Evolutionary conservation across 305 asterid species (phyloP).

Genomic region (Fraxinus nigra): DNA sequence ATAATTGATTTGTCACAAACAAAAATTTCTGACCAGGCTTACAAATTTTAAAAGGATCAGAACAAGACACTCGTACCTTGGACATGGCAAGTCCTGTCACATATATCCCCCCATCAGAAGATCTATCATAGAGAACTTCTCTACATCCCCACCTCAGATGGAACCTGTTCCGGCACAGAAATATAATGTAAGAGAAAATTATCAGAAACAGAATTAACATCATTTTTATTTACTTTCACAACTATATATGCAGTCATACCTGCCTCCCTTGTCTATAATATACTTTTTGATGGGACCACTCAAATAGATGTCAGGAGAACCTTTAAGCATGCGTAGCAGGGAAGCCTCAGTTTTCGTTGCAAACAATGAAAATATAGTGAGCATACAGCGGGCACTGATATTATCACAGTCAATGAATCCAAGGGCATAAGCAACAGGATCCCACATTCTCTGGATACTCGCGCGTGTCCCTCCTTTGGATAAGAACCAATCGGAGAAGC

Average conservation of each 20-base stretch:
- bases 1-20: background rate
- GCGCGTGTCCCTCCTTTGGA: slow-evolving; percentile 93
- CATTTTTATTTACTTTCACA: slow-evolving; percentile 2
- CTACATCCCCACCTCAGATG: slow-evolving; percentile 99
- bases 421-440: slow-evolving; percentile 98
- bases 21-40: background rate
- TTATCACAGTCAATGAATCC: slow-evolving; percentile 98
- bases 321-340: slow-evolving; percentile 94
- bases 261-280: slow-evolving; percentile 87
- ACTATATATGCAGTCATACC: slow-evolving; percentile 42
- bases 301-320: slow-evolving; percentile 93
- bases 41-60: slow-evolving; percentile 18
- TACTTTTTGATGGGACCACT: slow-evolving; percentile 91
- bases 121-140: slow-evolving; percentile 75
- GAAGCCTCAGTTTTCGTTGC: slow-evolving; percentile 99
- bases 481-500: slow-evolving; percentile 97
- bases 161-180: slow-evolving; percentile 55
- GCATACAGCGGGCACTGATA: slow-evolving; percentile 99
- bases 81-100: slow-evolving; percentile 92
- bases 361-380: slow-evolving; percentile 90
- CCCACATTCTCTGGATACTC: slow-evolving; percentile 99
- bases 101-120: slow-evolving; percentile 65
- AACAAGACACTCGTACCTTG: slow-evolving; percentile 49
- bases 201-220: slow-evolving; percentile 13
- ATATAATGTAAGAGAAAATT: slow-evolving; percentile 10